Percentiles rank a stretch among this genome's conserved stretches.
These are phyloP conservation scores for Lactarius akahatsu DNA, from an alignment of 768 basidiomycete species.

Conservation along the genomic window DNA sequence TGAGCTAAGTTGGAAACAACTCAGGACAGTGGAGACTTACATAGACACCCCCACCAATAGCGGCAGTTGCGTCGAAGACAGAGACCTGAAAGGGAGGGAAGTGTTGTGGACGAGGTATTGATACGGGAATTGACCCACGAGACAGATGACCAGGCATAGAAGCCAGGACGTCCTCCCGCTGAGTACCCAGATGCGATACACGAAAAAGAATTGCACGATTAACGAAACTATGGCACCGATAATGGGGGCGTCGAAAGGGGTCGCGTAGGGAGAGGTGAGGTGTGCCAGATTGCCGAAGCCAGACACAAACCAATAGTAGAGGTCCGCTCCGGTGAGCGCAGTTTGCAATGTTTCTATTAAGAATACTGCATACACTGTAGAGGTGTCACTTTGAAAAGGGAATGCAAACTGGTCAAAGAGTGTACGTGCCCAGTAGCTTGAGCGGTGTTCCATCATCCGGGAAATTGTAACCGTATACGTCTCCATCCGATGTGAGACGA, in stretches of 20 bases:
- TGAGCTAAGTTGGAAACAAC: not conserved
- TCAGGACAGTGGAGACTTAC: not conserved
- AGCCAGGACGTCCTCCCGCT: not conserved
- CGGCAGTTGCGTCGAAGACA: not conserved
- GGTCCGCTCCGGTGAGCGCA: constrained; percentile 3
- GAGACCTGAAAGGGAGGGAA: constrained; percentile 5
- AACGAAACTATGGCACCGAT: constrained; percentile 8
- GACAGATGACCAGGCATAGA: constrained; percentile 5
- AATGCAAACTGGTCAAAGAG: not conserved
- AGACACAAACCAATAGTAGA: constrained; percentile 18
- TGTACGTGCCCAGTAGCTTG: constrained; percentile 11
- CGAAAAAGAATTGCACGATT: constrained; percentile 15
- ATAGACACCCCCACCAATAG: constrained; percentile 6
- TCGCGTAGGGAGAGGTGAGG: not conserved
- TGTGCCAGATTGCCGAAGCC: constrained; percentile 11
- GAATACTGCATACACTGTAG: constrained; percentile 9
- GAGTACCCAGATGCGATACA: constrained; percentile 20
- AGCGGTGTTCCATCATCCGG: not conserved
- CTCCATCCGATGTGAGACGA: not conserved
- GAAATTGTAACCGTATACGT: constrained; percentile 23
- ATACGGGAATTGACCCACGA: not conserved
- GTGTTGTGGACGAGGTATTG: not conserved
- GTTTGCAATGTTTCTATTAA: constrained; percentile 14
- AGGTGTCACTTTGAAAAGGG: not conserved
- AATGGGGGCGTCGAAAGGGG: constrained; percentile 10